Conservation (phyloP, 2,329 filamentous ascomycete genomes). For the Colletotrichum sp. region DNA sequence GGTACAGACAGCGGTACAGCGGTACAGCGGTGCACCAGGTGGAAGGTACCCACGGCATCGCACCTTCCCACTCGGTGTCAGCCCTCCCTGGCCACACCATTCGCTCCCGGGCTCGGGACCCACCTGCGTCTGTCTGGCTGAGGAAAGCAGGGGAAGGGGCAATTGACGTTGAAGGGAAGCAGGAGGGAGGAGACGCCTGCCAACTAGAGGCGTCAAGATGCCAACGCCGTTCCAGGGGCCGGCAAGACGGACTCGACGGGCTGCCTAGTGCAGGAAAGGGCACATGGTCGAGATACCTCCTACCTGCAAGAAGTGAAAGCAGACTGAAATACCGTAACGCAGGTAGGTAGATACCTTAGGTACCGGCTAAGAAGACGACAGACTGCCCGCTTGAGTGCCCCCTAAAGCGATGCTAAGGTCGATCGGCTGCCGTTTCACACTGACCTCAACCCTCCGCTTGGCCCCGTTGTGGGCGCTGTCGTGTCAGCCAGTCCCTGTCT, state of each 20-base stretch:
- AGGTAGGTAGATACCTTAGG: neutral
- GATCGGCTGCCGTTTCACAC: conserved; percentile 20
- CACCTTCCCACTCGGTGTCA: neutral
- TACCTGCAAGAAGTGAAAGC: neutral
- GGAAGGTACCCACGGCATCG: neutral
- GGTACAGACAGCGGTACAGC: neutral
- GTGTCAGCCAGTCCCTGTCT: conserved; percentile 14
- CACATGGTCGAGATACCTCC: neutral
- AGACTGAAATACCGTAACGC: neutral
- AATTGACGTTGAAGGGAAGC: neutral
- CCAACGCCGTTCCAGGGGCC: neutral
- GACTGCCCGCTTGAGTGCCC: neutral
- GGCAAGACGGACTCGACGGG: neutral
- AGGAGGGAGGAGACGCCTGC: neutral
- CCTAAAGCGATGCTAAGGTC: conserved; percentile 1
- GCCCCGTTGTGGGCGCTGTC: conserved; percentile 14
- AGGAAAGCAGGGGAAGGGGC: neutral
- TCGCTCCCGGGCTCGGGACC: neutral
- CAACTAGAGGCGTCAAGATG: neutral
- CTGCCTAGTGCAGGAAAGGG: neutral
- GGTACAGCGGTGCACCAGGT: neutral
- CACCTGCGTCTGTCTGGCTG: neutral
- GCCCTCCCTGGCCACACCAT: neutral
- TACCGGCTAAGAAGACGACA: neutral
- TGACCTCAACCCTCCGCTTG: conserved; percentile 17